These are phyloP conservation scores for Lactarius hatsudake DNA, from an alignment of 768 basidiomycete genomes.

Conservation along the genomic window DNA sequence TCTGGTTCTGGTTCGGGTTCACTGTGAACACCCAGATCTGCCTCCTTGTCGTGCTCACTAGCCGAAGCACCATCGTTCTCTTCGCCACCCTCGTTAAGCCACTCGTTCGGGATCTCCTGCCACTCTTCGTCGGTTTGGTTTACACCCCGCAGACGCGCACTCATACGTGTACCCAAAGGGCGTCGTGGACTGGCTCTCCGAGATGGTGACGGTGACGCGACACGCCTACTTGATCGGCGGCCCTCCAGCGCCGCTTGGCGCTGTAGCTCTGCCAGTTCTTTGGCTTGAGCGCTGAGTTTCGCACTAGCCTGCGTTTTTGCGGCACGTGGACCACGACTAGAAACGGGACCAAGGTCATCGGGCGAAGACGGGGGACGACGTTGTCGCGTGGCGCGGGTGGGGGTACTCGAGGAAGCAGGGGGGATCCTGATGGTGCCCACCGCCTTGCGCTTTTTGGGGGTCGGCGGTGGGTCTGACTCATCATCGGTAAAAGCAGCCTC, in stretches of 20 bases:
- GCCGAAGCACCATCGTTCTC: constrained; percentile 23
- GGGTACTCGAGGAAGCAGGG: constrained; percentile 12
- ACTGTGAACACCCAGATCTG: constrained; percentile 18
- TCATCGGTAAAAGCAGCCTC: constrained; percentile 27
- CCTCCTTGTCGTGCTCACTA: constrained; percentile 26
- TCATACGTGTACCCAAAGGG: constrained; percentile 58
- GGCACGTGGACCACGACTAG: constrained; percentile 51
- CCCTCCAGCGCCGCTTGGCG: constrained; percentile 43
- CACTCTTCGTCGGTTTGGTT: constrained; percentile 52
- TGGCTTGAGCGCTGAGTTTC: constrained; percentile 66
- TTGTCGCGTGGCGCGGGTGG: constrained; percentile 14
- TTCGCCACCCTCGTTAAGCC: constrained; percentile 43
- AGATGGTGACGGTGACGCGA: constrained; percentile 17
- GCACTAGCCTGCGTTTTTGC: constrained; percentile 72
- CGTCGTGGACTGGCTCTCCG: constrained; percentile 31
- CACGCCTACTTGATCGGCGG: constrained; percentile 25
- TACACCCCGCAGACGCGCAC: constrained; percentile 58
- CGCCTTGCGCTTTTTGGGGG: constrained; percentile 30
- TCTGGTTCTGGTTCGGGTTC: constrained; percentile 10
- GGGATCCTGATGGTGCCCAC: constrained; percentile 11
- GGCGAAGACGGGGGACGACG: constrained; percentile 12
- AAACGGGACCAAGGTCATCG: constrained; percentile 24
- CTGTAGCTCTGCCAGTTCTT: constrained; percentile 61
- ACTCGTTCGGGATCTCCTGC: constrained; percentile 79
- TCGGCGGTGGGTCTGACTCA: constrained; percentile 28